These are phyloP conservation scores for Metarhizium guizhouense DNA, from an alignment of 2,329 filamentous ascomycete species.

Conservation along the genomic window DNA sequence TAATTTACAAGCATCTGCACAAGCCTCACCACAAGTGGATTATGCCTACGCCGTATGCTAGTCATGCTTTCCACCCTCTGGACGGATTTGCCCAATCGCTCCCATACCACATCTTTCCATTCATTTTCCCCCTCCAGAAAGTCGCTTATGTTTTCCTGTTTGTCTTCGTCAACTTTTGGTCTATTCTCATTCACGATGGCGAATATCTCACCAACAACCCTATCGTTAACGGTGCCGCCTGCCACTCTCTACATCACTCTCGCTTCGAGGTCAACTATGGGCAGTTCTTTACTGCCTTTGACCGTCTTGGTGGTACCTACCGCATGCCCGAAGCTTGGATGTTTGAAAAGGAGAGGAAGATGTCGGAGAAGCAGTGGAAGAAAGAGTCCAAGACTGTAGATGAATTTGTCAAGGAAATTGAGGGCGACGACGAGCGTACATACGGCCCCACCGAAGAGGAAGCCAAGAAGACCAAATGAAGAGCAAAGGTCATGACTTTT, in stretches of 20 bases:
- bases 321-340: slow-evolving; percentile 76
- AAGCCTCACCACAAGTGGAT: slow-evolving; percentile 99
- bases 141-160: slow-evolving; percentile 80
- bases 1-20: slow-evolving; percentile 75
- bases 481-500: background rate
- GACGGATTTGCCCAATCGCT: slow-evolving; percentile 84
- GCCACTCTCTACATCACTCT: slow-evolving; percentile 69
- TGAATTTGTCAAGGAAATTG: slow-evolving; percentile 63
- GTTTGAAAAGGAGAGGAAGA: slow-evolving; percentile 78
- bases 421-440: slow-evolving; percentile 42
- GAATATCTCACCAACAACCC: slow-evolving; percentile 88
- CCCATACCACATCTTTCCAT: slow-evolving; percentile 89
- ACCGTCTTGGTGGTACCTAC: slow-evolving; percentile 80
- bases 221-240: slow-evolving; percentile 90
- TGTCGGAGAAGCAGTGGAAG: slow-evolving; percentile 72
- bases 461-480: slow-evolving; percentile 8
- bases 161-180: slow-evolving; percentile 93
- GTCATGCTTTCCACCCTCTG: slow-evolving; percentile 88
- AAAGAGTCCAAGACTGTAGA: slow-evolving; percentile 71
- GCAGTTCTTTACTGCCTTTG: slow-evolving; percentile 75
- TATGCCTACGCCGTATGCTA: slow-evolving; percentile 90
- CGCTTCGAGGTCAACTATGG: slow-evolving; percentile 65
- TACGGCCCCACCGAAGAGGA: slow-evolving; percentile 25
- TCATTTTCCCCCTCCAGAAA: slow-evolving; percentile 89
- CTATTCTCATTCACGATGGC: slow-evolving; percentile 90